Evolutionary conservation across 345 rosid genomes (phyloP), one percentile per base, ranked within the genome.

Genomic region (Ailanthus altissimus): DNA sequence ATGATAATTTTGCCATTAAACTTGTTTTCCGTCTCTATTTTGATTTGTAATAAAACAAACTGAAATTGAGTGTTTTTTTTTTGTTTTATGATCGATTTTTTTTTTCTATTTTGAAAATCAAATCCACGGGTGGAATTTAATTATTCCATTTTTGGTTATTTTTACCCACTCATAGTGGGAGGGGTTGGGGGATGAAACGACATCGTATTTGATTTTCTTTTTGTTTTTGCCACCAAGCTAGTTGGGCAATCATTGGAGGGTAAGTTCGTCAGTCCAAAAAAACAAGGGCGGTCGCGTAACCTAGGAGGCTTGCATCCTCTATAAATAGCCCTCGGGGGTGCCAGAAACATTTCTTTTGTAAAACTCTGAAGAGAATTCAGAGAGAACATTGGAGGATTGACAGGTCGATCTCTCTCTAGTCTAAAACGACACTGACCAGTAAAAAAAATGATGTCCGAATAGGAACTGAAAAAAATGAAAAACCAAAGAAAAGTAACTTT

Each of bases 311-410:
- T 23, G 6, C 13, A 36, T 64, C 45, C 0, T 65, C 78, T 75
- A 75, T 75, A 75, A 75, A 75, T 75, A 75, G 0, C 61, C 59
- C 13, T 56, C 2, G 1, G 59, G 59, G 26, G 14, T n/a, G 5
- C 0, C 0, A 0, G 0, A 0, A 0, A 7, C 0, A 1, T 0
- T 0, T 0, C 0, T 2, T n/a, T n/a, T 5, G 0, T 0, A n/a
- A 32, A 3, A 3, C 38, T 32, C 21, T 9, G 59, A 23, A 56
- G 25, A 56, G 59, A 25, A 8, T 5, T 46, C 11, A 13, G 71
- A 46, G 50, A n/a, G 23, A 3, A 16, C 25, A 5, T 1, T 0
- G 0, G 16, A 0, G 23, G 9, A 7, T 8, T 57, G 38, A 23
- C 5, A 13, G 13, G 8, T 67, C 5, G 72, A 47, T 67, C 21